Evolutionary conservation across 768 basidiomycete genomes (phyloP), one percentile per base, ranked within the genome.

Genomic region (Pilatotrama ljubarskyi): DNA sequence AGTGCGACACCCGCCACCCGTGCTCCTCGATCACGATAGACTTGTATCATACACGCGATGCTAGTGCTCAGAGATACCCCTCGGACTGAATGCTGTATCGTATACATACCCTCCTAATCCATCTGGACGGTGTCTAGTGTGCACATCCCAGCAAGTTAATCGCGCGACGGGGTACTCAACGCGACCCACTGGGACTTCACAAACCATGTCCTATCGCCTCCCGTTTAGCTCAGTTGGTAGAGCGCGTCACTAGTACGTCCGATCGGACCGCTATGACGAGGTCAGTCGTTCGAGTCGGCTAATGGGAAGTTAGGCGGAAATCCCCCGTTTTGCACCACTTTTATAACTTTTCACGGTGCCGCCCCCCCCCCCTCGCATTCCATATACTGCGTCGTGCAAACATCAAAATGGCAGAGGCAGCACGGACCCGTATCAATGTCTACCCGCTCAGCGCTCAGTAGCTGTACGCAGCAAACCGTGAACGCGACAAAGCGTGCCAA

Each of bases 201-300:
- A n/a, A n/a, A n/a, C n/a, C n/a, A n/a, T 47, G 29, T 26, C 24
- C 46, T 25, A 41, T 41, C n/a, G 82, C 22, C 9, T 70, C 72
- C 71, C 70, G 67, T 63, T 71, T 72, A 72, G 72, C 71, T 72
- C 72, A 73, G 72, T 61, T 72, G 72, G 78, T 84, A 84, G 82
- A 84, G 82, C 82, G 83, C 82, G 81, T 84, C 81, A 83, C 81
- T 84, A 82, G 78, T 82, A 81, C 14, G 14, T 40, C 15, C 37
- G 9, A 5, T 1, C n/a, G 0, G 7, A 7, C 2, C 3, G 51
- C n/a, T 10, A 84, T 83, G 82, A 83, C 80, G 82, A 83, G 82
- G 81, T 83, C 82, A 83, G 80, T 83, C 80, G 82, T 83, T 83
- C 82, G 63, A 83, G 72, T 82, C 82, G 82, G 82, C 82, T 68